These are phyloP conservation scores for Ustilago trichophora DNA, from an alignment of 1,284 basidiomycete genomes.

Conservation along the genomic window DNA sequence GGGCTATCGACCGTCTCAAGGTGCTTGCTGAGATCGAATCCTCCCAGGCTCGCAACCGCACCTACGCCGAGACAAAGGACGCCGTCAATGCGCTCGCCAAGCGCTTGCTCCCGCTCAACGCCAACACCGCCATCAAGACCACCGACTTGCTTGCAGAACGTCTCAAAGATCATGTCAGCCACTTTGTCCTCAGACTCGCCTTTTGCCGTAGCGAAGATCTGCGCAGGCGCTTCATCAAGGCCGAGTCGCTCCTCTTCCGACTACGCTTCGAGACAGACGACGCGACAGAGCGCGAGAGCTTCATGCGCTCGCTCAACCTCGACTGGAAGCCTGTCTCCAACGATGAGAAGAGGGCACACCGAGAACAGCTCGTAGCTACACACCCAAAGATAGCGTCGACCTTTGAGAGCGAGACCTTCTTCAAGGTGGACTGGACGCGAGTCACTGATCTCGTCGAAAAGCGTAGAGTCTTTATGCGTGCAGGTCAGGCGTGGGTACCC, in stretches of 20 bases:
- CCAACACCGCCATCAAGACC: constrained; percentile 70
- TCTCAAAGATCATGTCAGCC: constrained; percentile 86
- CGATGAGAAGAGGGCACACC: constrained; percentile 73
- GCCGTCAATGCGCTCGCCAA: constrained; percentile 74
- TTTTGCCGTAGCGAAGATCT: constrained; percentile 96
- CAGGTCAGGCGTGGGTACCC: constrained; percentile 91
- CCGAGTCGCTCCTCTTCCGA: constrained; percentile 85
- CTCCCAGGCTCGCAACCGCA: constrained; percentile 81
- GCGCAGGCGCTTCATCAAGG: constrained; percentile 85
- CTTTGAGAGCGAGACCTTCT: constrained; percentile 73
- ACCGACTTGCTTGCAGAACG: constrained; percentile 74
- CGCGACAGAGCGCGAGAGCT: constrained; percentile 73
- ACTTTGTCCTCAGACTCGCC: constrained; percentile 92
- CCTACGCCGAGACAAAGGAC: constrained; percentile 78
- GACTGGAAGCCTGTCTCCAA: constrained; percentile 78
- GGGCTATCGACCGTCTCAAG: constrained; percentile 84
- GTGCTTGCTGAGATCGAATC: constrained; percentile 95
- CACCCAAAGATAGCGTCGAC: constrained; percentile 56
- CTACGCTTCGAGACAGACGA: constrained; percentile 82
- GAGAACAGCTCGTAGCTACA: constrained; percentile 70
- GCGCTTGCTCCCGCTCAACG: constrained; percentile 78
- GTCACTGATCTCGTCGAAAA: constrained; percentile 91
- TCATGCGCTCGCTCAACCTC: constrained; percentile 80
- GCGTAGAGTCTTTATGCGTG: constrained; percentile 80
- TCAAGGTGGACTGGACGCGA: constrained; percentile 85